These are phyloP conservation scores for Teratosphaeriaceae sp. DNA, from an alignment of 2,329 filamentous ascomycete species.

Conservation along the genomic window DNA sequence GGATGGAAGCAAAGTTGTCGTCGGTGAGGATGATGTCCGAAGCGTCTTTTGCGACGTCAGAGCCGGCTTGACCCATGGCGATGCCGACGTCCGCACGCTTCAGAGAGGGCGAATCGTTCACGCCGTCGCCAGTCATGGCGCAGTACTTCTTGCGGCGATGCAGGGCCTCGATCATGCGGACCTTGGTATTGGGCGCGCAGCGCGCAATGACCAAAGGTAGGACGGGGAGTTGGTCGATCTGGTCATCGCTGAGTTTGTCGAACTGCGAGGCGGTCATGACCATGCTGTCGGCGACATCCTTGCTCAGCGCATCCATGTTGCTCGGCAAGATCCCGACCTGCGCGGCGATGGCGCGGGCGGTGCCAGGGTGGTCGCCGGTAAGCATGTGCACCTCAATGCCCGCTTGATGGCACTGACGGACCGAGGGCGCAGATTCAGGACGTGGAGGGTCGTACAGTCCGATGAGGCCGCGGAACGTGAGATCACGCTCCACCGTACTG, in stretches of 20 bases:
- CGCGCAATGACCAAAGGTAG: constrained; percentile 34
- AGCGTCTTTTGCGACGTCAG: too few relatives aligned
- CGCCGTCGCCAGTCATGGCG: constrained; percentile 39
- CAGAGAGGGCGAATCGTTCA: constrained; percentile 40
- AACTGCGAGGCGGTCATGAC: constrained; percentile 36
- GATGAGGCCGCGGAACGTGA: constrained; percentile 28
- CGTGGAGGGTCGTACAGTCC: constrained; percentile 29
- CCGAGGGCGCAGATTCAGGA: constrained; percentile 30
- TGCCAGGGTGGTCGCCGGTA: constrained; percentile 42
- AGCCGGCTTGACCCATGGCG: constrained; percentile 40
- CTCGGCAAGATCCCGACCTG: constrained; percentile 47
- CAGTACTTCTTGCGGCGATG: constrained; percentile 32
- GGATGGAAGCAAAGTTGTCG: constrained; percentile 40
- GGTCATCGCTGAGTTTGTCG: constrained; percentile 46
- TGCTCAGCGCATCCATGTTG: constrained; percentile 36
- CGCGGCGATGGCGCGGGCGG: constrained; percentile 39
- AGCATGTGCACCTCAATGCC: constrained; percentile 45
- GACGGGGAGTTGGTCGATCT: constrained; percentile 4
- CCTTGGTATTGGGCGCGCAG: constrained; percentile 41
- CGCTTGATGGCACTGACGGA: constrained; percentile 38
- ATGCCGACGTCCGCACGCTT: constrained; percentile 41
- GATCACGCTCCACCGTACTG: constrained; percentile 58
- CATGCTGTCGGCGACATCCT: constrained; percentile 37
- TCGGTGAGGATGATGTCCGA: constrained; percentile 40
- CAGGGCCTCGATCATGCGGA: constrained; percentile 41